Conservation (phyloP, 192 early-diverging fungal species). For the Thoreauomyces humboldtii region DNA sequence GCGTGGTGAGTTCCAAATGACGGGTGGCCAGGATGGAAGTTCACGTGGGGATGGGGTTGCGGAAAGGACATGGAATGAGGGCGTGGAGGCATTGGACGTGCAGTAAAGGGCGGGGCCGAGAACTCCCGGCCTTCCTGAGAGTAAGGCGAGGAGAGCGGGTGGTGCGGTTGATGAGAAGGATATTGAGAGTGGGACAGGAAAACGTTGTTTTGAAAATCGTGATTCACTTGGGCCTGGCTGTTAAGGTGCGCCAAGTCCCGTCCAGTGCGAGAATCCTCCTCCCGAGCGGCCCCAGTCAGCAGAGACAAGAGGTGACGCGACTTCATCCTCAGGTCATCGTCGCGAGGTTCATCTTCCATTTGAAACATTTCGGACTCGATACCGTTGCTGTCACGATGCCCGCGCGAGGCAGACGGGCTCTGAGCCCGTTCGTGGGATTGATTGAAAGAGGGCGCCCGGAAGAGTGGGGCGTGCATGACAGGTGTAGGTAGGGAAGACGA, state of each 20-base stretch:
- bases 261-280: no score
- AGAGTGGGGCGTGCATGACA: not conserved
- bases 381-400: not conserved
- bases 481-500: conserved; percentile 26
- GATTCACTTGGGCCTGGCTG: no score
- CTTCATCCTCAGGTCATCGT: conserved; percentile 29
- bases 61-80: not conserved
- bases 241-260: no score
- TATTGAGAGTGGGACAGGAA: no score
- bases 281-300: conserved; percentile 7
- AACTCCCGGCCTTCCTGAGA: no score
- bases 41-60: not conserved
- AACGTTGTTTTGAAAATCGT: no score
- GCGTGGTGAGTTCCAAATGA: no score
- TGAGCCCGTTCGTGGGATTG: conserved; percentile 23
- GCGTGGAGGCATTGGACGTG: not conserved
- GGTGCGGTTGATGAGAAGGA: no score
- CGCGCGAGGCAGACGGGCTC: not conserved
- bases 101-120: not conserved
- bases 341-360: conserved; percentile 33
- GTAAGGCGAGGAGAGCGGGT: no score
- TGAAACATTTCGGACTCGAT: conserved; percentile 20
- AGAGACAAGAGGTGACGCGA: conserved; percentile 32
- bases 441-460: conserved; percentile 7
- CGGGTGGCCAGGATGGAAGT: no score